Evolutionary conservation across 768 basidiomycete genomes (phyloP).

Genomic region (Auriculariales sp.): DNA sequence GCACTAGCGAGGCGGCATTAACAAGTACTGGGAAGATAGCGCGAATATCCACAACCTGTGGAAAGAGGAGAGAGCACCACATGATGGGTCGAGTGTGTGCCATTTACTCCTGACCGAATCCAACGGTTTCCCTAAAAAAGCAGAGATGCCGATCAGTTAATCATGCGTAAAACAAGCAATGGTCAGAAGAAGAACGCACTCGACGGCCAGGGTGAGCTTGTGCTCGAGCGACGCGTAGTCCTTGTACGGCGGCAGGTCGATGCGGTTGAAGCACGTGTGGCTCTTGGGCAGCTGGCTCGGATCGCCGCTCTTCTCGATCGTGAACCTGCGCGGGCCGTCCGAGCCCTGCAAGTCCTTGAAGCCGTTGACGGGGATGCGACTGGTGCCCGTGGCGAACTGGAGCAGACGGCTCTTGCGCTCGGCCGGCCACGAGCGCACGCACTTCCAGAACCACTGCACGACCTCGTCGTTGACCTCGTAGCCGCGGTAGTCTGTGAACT

Average conservation of each 20-base stretch:
- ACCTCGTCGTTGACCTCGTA: constrained; percentile 92
- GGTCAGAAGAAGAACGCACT: constrained; percentile 39
- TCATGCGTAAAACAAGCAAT: constrained; percentile 1
- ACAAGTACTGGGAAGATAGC: too few relatives aligned
- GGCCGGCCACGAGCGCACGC: constrained; percentile 92
- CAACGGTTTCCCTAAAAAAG: constrained; percentile 66
- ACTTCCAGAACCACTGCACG: constrained; percentile 99
- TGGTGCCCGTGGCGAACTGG: constrained; percentile 95
- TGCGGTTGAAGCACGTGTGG: constrained; percentile 78
- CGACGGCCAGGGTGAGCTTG: constrained; percentile 86
- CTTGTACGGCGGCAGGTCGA: constrained; percentile 96
- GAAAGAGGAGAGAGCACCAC: constrained; percentile 2
- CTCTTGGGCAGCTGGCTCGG: constrained; percentile 91
- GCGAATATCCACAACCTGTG: background rate
- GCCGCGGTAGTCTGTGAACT: constrained; percentile 97
- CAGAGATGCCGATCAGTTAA: constrained; percentile 5
- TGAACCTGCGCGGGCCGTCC: constrained; percentile 92
- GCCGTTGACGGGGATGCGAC: constrained; percentile 93
- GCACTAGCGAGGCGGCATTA: too few relatives aligned
- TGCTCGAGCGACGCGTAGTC: constrained; percentile 90
- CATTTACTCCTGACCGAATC: constrained; percentile 86
- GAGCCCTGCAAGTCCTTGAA: constrained; percentile 98
- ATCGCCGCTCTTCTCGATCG: constrained; percentile 97
- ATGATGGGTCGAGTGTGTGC: background rate
- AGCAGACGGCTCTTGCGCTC: constrained; percentile 93